Conservation (phyloP, 257 asterid genomes). For the Coffea eugenioides region DNA sequence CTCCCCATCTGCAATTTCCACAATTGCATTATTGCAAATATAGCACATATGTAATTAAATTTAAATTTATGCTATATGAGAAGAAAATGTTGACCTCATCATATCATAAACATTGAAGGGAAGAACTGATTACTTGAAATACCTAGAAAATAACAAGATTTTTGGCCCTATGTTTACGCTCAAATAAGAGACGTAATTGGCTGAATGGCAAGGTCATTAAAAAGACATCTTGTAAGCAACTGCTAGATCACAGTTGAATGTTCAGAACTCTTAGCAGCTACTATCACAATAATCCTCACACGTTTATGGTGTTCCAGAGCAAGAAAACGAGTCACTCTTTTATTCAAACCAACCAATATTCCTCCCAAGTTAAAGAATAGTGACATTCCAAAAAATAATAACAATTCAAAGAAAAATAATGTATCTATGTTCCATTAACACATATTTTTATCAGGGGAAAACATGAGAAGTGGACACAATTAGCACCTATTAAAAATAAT, state of each 20-base stretch:
- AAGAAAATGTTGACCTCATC: neutral
- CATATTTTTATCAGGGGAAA: neutral
- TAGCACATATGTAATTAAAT: neutral
- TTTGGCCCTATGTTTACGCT: no score
- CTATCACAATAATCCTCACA: neutral
- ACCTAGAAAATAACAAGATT: neutral
- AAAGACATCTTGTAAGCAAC: neutral
- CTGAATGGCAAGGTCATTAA: neutral
- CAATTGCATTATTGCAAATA: neutral
- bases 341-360: neutral
- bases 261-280: neutral
- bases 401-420: neutral
- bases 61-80: neutral
- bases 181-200: neutral
- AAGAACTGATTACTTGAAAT: neutral
- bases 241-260: neutral
- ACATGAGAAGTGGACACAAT: neutral
- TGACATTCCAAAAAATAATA: neutral
- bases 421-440: neutral
- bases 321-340: neutral
- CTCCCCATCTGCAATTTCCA: slow-evolving; percentile 52
- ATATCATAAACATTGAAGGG: neutral
- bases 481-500: neutral
- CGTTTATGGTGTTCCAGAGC: neutral
- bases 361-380: neutral